Evolutionary conservation across 208 protist species (phyloP).

Genomic region (Zelonia costaricensis): DNA sequence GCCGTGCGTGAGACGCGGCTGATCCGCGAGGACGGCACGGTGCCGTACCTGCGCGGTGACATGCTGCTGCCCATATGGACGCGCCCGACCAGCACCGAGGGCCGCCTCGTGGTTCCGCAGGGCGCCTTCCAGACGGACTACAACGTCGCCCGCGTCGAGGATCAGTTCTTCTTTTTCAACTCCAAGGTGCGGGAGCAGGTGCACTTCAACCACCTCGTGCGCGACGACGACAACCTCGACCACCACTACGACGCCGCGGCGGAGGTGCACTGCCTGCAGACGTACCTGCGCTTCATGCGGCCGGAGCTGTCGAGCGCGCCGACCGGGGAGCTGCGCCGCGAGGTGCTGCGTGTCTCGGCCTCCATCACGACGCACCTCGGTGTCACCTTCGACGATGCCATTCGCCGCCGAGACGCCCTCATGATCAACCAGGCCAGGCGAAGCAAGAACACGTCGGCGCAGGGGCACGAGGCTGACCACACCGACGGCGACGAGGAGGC

Average conservation of each 20-base stretch:
- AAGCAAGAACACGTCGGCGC: constrained; percentile 7
- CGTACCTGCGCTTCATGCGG: constrained; percentile 69
- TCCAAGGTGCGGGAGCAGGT: constrained; percentile 85
- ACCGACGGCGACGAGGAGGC: constrained; percentile 28
- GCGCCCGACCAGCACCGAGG: constrained; percentile 95
- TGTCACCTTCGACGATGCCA: constrained; percentile 73
- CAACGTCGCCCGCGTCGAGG: constrained; percentile 79
- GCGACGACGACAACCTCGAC: constrained; percentile 75
- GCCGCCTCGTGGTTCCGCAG: constrained; percentile 88
- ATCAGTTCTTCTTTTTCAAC: constrained; percentile 97
- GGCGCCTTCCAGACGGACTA: constrained; percentile 70
- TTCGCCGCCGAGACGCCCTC: constrained; percentile 71
- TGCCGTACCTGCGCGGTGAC: constrained; percentile 90
- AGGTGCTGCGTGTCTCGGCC: constrained; percentile 58
- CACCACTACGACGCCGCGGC: constrained; percentile 94
- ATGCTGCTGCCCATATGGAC: constrained; percentile 95
- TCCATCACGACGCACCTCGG: constrained; percentile 72
- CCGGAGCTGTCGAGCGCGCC: constrained; percentile 45
- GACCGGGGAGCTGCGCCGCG: constrained; percentile 34
- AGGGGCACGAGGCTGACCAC: constrained; percentile 30
- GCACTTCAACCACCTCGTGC: constrained; percentile 89
- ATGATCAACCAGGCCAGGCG: constrained; percentile 70
- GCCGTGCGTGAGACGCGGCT: constrained; percentile 37
- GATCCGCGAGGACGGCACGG: constrained; percentile 74
- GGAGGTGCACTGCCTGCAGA: constrained; percentile 88